Evolutionary conservation across 495 filamentous ascomycete species (phyloP), one percentile per base, ranked within the genome.

Genomic region (Cryomyces minteri): DNA sequence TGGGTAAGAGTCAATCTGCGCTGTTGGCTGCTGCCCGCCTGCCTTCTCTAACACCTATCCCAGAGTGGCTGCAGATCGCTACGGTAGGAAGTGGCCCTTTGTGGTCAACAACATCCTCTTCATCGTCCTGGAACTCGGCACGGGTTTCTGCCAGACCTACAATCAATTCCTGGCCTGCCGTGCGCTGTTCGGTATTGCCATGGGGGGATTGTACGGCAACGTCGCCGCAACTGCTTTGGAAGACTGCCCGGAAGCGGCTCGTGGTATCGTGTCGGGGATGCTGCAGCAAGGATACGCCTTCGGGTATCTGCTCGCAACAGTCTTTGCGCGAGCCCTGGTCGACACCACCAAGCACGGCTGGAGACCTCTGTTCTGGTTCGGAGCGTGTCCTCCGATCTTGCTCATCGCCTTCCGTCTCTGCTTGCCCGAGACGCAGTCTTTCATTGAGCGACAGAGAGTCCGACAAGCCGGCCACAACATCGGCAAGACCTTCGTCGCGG

Each of bases 271-370:
- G 32, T 83, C 77, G 10, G 85, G 85, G 41, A 72, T 93, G 53
- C 68, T 90, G 14, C 85, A 93, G 59, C 84, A 93, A 58, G 85
- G 85, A 4, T 93, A 90, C 55, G 83, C 85, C 1, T 86, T 90
- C 61, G 85, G 85, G 4, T 93, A 88, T 54, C 67, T 93, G 0
- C 70, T 93, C 0, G 82, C 82, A 0, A 74, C 83, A 0, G 82
- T 78, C 7, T 88, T 90, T 56, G 72, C 84, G 0, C 47, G 49
- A 4, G 82, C 64, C 5, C 64, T 86, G 0, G 82, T 87, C 8
- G 63, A 77, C 51, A 83, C 78, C 2, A 86, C 82, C 1, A 53
- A 72, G 5, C 77, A 86, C 51, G 79, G 73, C 39, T 86, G 82
- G 81, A 66, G 79, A n/a, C 80, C 85, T 5, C 67, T 90, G 4